Evolutionary conservation across 352 stramenopile species (phyloP).

Genomic region (Achlya hypogyna): DNA sequence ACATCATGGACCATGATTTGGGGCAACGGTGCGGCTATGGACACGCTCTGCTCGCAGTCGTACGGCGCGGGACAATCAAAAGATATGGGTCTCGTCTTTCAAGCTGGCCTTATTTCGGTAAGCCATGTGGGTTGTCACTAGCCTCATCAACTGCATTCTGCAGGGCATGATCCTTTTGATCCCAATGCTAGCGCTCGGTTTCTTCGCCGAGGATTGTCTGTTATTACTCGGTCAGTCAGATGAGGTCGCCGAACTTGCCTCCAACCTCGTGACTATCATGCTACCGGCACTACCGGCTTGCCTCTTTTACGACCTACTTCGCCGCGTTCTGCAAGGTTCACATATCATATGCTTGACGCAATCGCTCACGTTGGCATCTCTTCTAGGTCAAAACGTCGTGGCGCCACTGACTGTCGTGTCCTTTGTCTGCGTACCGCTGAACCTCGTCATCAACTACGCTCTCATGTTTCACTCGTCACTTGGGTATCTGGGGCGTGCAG

Average conservation of each 20-base stretch:
- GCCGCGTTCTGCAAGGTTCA: slow-evolving; percentile 35
- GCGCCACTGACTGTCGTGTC: slow-evolving; percentile 37
- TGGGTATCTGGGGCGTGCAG: slow-evolving; percentile 42
- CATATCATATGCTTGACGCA: too few relatives aligned
- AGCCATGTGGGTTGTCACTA: slow-evolving; percentile 27
- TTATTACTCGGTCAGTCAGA: slow-evolving; percentile 42
- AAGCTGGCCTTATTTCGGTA: slow-evolving; percentile 48
- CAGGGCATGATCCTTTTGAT: slow-evolving; percentile 12
- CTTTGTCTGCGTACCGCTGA: slow-evolving; percentile 33
- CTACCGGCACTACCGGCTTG: slow-evolving; percentile 32
- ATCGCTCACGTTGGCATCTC: too few relatives aligned
- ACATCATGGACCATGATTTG: slow-evolving; percentile 5
- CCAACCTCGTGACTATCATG: slow-evolving; percentile 31
- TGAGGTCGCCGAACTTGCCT: slow-evolving; percentile 35
- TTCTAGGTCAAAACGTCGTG: slow-evolving; percentile 51
- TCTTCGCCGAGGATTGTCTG: slow-evolving; percentile 39
- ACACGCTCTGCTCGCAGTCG: slow-evolving; percentile 56
- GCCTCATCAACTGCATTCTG: neutral
- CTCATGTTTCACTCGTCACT: slow-evolving; percentile 47
- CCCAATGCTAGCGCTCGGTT: slow-evolving; percentile 27
- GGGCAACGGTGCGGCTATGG: slow-evolving; percentile 44
- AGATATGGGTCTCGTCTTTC: slow-evolving; percentile 54
- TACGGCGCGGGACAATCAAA: slow-evolving; percentile 46
- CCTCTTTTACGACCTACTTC: slow-evolving; percentile 43
- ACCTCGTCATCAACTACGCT: slow-evolving; percentile 34